phyloP scores from a whole-genome alignment of 768 basidiomycete genomes.

The Kwoniella mangroviensis region DNA sequence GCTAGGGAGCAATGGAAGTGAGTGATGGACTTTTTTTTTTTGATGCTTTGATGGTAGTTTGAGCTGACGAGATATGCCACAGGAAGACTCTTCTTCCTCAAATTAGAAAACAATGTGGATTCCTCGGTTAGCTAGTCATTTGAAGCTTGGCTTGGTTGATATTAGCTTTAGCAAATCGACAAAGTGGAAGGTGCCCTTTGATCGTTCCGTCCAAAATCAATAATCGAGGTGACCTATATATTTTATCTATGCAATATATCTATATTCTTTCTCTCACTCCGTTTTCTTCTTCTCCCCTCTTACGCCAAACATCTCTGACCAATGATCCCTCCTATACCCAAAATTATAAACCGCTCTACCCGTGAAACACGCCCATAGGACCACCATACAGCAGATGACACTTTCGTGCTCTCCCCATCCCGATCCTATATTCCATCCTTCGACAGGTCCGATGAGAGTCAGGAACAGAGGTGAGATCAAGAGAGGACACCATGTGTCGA shows the following conservation, averaged over 20 bases:
- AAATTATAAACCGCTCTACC: slow-evolving; percentile 72
- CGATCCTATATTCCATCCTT: slow-evolving; percentile 38
- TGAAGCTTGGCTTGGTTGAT: too few relatives aligned
- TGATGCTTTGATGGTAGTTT: not conserved
- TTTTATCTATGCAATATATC: not conserved
- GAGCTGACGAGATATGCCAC: slow-evolving; percentile 6
- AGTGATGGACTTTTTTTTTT: not conserved
- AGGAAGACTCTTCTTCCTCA: slow-evolving; percentile 35
- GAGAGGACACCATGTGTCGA: slow-evolving; percentile 85
- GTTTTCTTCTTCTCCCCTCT: slow-evolving; percentile 34
- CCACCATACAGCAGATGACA: slow-evolving; percentile 71
- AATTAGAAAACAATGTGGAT: slow-evolving; percentile 32
- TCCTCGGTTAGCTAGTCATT: slow-evolving; percentile 10
- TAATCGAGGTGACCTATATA: not conserved
- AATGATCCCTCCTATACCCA: slow-evolving; percentile 38
- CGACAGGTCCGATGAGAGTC: slow-evolving; percentile 79
- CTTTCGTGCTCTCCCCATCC: slow-evolving; percentile 59
- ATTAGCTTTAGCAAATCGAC: too few relatives aligned
- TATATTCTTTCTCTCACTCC: slow-evolving; percentile 3
- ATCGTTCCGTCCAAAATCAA: too few relatives aligned
- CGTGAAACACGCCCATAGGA: slow-evolving; percentile 69
- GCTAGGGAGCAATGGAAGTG: slow-evolving; percentile 41
- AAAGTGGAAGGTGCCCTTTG: too few relatives aligned
- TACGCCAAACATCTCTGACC: slow-evolving; percentile 20
- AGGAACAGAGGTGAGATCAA: slow-evolving; percentile 77